Evolutionary conservation across 129 eudicot species (phyloP).

Genomic region (Sambucus nigra): DNA sequence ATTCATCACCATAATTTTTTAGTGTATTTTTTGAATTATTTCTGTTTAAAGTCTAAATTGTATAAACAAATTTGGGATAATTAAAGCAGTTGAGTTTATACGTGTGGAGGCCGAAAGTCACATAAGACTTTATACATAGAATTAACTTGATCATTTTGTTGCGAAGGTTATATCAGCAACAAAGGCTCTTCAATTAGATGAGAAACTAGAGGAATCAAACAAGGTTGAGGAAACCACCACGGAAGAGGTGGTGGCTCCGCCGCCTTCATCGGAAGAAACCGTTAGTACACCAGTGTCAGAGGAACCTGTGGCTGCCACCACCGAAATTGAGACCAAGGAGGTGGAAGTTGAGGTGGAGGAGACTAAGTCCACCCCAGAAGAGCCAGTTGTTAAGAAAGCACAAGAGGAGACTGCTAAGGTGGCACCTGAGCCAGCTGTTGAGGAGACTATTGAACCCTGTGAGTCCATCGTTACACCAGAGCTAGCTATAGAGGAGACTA

Average conservation of each 20-base stretch:
- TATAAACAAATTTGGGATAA: too few species aligned
- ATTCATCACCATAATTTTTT: too few species aligned
- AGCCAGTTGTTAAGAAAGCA: constrained; percentile 2
- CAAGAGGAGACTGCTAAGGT: background rate
- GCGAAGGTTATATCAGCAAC: constrained; percentile 15
- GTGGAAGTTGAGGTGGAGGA: background rate
- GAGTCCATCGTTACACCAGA: background rate
- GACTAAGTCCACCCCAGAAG: constrained; percentile 1
- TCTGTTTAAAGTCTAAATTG: too few species aligned
- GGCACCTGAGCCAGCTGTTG: background rate
- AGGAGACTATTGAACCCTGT: background rate
- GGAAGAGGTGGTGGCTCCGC: constrained; percentile 2
- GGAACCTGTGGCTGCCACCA: constrained; percentile 1
- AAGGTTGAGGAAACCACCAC: background rate
- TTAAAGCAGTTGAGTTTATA: too few species aligned
- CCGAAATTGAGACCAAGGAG: background rate
- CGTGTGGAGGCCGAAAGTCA: too few species aligned
- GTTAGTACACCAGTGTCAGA: background rate
- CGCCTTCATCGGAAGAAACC: background rate
- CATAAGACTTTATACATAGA: too few species aligned
- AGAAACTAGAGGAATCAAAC: constrained; percentile 7
- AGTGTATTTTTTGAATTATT: too few species aligned
- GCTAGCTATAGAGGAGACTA: background rate
- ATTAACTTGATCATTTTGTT: background rate
- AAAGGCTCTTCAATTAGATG: constrained; percentile 7